These are phyloP conservation scores for Puccinia polysora DNA, from an alignment of 1,284 basidiomycete genomes.

Conservation along the genomic window DNA sequence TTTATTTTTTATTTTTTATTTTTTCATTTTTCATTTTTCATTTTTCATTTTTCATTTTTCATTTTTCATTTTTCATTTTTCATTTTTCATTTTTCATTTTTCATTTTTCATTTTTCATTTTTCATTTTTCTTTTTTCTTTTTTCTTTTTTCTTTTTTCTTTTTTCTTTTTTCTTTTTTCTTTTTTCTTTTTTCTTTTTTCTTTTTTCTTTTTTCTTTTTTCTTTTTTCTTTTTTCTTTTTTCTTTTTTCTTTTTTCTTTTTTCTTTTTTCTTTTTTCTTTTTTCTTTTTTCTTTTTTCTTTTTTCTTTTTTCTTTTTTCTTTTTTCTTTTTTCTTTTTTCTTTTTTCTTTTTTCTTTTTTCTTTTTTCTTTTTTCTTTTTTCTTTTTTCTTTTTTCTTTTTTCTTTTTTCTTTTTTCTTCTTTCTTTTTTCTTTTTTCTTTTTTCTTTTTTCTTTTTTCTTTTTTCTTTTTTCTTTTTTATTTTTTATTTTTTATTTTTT, in stretches of 20 bases:
- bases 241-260: not conserved
- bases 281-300: not conserved
- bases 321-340: not conserved
- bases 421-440: not conserved
- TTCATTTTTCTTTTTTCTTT: too few species aligned
- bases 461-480: not conserved
- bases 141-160: too few species aligned
- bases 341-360: not conserved
- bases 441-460: not conserved
- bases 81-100: too few species aligned
- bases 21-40: too few species aligned
- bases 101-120: too few species aligned
- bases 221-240: conserved; percentile 1
- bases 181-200: not conserved
- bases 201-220: not conserved
- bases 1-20: too few species aligned
- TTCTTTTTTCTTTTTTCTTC: conserved; percentile 2
- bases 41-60: too few species aligned
- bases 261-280: not conserved
- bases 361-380: not conserved
- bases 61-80: too few species aligned
- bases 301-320: not conserved
- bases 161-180: too few species aligned
- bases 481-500: not conserved
- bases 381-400: not conserved